A percentile compares a stretch with the other conserved stretches of the same genome.
Evolutionary conservation across 2,329 filamentous ascomycete genomes (phyloP).

Genomic region (Ceratocystis papillata): DNA sequence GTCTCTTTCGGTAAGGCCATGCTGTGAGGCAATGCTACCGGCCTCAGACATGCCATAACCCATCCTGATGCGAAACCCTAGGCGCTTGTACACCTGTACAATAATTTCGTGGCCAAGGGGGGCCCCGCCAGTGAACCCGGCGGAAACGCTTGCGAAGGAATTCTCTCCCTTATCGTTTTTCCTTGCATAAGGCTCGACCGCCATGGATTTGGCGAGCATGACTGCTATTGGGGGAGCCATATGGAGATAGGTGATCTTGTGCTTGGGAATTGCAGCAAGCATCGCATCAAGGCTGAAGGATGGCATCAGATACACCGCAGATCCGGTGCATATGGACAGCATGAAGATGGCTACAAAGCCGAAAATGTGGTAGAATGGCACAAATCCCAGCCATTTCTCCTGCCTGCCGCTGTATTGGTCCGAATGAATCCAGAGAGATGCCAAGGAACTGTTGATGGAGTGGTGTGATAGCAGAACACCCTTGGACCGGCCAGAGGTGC

Average conservation of each 20-base stretch:
- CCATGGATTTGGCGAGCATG: constrained; percentile 56
- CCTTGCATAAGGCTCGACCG: constrained; percentile 50
- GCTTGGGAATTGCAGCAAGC: constrained; percentile 50
- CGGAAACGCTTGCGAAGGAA: constrained; percentile 48
- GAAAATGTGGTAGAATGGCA: constrained; percentile 60
- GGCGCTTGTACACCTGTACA: constrained; percentile 48
- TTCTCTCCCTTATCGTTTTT: constrained; percentile 36
- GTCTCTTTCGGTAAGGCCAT: constrained; percentile 41
- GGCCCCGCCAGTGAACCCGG: constrained; percentile 51
- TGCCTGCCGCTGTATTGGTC: constrained; percentile 33
- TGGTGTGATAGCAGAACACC: constrained; percentile 61
- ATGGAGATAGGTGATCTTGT: constrained; percentile 52
- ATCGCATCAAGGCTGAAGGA: constrained; percentile 57
- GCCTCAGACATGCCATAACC: constrained; percentile 68
- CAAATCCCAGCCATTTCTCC: constrained; percentile 47
- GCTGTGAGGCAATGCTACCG: constrained; percentile 53
- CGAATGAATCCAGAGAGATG: constrained; percentile 40
- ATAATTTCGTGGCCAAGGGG: constrained; percentile 47
- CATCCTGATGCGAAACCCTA: constrained; percentile 44
- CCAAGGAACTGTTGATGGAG: constrained; percentile 51
- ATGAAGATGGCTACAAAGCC: constrained; percentile 49
- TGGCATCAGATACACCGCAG: constrained; percentile 58
- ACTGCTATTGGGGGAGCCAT: constrained; percentile 63
- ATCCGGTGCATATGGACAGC: constrained; percentile 41
- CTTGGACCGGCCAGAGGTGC: constrained; percentile 64